phyloP scores from a whole-genome alignment of 768 basidiomycete species.

The Lepiota brunneoincarnata region DNA sequence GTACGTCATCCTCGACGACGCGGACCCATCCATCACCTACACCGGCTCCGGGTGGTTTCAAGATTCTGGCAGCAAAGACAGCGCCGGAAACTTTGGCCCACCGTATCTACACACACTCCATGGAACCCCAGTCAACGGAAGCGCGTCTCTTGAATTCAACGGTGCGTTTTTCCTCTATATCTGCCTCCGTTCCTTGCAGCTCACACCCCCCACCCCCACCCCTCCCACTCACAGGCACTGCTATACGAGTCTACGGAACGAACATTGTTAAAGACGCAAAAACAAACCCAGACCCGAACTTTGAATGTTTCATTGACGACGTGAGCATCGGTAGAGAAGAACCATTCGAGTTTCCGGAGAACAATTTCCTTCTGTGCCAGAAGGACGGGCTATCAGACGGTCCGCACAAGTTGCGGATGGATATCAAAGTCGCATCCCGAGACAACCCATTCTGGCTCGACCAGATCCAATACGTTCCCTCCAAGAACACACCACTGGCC shows the following conservation, averaged over 20 bases:
- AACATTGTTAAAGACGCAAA: slow-evolving; percentile 17
- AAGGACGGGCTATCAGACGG: slow-evolving; percentile 19
- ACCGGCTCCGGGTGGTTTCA: slow-evolving; percentile 25
- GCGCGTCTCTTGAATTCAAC: slow-evolving; percentile 1
- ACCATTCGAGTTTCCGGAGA: slow-evolving; percentile 18
- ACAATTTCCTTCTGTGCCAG: slow-evolving; percentile 24
- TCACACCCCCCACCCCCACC: too few relatives aligned
- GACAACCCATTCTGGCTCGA: slow-evolving; percentile 28
- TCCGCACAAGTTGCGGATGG: slow-evolving; percentile 22
- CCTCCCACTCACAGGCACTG: slow-evolving; percentile 11
- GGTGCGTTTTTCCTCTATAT: neutral
- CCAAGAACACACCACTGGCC: slow-evolving; percentile 16
- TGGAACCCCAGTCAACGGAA: slow-evolving; percentile 1
- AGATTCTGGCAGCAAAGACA: neutral
- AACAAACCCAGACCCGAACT: slow-evolving; percentile 19
- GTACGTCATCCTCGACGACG: slow-evolving; percentile 33
- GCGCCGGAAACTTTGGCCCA: neutral
- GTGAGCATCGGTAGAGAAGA: slow-evolving; percentile 18
- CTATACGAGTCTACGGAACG: slow-evolving; percentile 16
- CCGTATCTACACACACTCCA: slow-evolving; percentile 7
- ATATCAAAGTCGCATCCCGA: slow-evolving; percentile 8
- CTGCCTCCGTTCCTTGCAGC: too few relatives aligned
- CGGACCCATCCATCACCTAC: slow-evolving; percentile 27
- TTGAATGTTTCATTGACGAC: slow-evolving; percentile 24
- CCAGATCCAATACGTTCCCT: slow-evolving; percentile 24